Evolutionary conservation across 192 early-diverging fungal species (phyloP), one percentile per base, ranked within the genome.

Genomic region (Coemansia sp.): DNA sequence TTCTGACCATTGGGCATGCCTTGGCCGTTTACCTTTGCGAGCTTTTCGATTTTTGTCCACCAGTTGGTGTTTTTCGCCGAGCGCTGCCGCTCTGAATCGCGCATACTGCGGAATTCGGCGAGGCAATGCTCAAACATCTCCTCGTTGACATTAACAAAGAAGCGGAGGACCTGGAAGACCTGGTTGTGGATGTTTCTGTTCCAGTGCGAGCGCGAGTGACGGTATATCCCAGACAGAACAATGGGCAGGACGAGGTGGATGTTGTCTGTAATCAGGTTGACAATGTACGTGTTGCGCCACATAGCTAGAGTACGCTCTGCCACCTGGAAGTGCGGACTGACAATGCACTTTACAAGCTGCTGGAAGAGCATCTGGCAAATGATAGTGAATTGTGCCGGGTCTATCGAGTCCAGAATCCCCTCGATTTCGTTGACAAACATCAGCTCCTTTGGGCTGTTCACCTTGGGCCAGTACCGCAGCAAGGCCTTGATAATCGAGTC

Each of bases 391-490:
- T 98, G 93, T 43, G 86, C 82, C 4, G 91, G 92, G 69, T 99
- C 96, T 53, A 93, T 94, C 0, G 95, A 90, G 75, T 97, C 94
- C 85, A 99, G 73, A 25, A 99, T 95, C 66, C 96, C 95, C 70
- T 99, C 97, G 45, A 98, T 84, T 77, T 99, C 97, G 77, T 93
- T 95, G 69, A 99, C 85, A 81, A 96, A 99, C 95, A 99, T 97
- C 63, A 98, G 94, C 83, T 99, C 96, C 79, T 99, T 99, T 14
- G 95, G 94, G 68, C 91, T 94, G 85, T 98, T 99, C 48, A 99
- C 94, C 79, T 97, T 98, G 57, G 97, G 97, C 97, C 97, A 99
- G 78, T 87, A 98, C 32, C 94, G 87, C 66, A 99, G 79, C 54
- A 99, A 77, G 7, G 92, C 90, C 69, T 85, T 87, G 34, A 99